Evolutionary conservation across 345 rosid genomes (phyloP).

Genomic region (Hypericum androsaemum): DNA sequence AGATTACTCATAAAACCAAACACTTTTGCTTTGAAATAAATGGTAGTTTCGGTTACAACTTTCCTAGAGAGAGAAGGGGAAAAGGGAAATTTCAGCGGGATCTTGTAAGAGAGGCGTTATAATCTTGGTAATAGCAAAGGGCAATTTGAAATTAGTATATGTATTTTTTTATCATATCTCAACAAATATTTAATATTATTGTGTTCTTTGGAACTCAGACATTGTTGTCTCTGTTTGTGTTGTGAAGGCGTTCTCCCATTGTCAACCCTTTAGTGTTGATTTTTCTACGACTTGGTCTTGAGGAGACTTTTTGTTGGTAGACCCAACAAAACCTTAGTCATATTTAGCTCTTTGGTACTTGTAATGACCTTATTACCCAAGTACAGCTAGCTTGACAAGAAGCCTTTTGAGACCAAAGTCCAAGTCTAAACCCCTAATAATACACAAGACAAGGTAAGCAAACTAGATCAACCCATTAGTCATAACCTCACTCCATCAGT

Average conservation of each 20-base stretch:
- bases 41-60: constrained; percentile 4
- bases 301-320: constrained; percentile 10
- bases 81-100: constrained; percentile 3
- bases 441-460: constrained; percentile 4
- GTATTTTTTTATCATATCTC: no score
- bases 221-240: constrained; percentile 12
- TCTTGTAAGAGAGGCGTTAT: constrained; percentile 17
- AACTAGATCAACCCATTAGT: constrained; percentile 1
- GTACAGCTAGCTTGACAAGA: constrained; percentile 11
- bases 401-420: constrained; percentile 8
- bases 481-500: no score
- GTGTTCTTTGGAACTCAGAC: background rate
- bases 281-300: constrained; percentile 1
- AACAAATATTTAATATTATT: no score
- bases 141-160: background rate
- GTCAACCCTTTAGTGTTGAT: constrained; percentile 13
- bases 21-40: no score
- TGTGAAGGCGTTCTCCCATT: constrained; percentile 1
- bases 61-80: background rate
- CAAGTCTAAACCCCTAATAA: constrained; percentile 4
- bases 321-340: constrained; percentile 3
- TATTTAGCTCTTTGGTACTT: constrained; percentile 13
- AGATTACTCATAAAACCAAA: no score
- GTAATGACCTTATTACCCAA: constrained; percentile 13
- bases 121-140: constrained; percentile 2